Conservation (phyloP, 441 rosid species). For the Populus trichocarpa region DNA sequence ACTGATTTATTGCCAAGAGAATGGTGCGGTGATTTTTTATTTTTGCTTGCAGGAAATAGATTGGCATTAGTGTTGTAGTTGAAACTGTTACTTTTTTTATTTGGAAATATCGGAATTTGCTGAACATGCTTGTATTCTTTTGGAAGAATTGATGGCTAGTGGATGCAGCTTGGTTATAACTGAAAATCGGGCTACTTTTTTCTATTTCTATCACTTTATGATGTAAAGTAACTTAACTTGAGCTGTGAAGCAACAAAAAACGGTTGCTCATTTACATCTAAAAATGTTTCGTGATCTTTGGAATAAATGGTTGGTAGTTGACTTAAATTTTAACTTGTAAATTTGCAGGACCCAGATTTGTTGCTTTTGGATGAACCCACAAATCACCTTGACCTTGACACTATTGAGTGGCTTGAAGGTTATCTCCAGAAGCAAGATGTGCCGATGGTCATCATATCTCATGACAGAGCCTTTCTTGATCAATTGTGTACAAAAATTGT, state of each 20-base stretch:
- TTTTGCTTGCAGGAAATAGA: neutral
- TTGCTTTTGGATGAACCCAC: slow-evolving; percentile 93
- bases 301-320: slow-evolving; percentile 10
- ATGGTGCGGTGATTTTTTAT: neutral
- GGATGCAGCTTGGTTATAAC: neutral
- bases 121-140: neutral
- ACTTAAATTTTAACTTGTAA: neutral
- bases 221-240: neutral
- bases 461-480: slow-evolving; percentile 94
- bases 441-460: slow-evolving; percentile 95
- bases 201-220: neutral
- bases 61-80: neutral
- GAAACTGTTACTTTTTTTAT: too few relatives aligned
- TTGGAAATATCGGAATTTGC: neutral
- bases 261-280: neutral
- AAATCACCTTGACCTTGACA: slow-evolving; percentile 92
- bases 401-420: slow-evolving; percentile 96
- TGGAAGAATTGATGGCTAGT: neutral
- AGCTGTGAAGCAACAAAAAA: neutral
- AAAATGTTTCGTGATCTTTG: neutral
- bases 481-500: slow-evolving; percentile 91
- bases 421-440: slow-evolving; percentile 88
- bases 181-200: slow-evolving; percentile 1
- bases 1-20: neutral
- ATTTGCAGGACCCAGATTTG: slow-evolving; percentile 79